These are phyloP conservation scores for Fonsecaea multimorphosa DNA, from an alignment of 2,329 filamentous ascomycete genomes.

Conservation along the genomic window DNA sequence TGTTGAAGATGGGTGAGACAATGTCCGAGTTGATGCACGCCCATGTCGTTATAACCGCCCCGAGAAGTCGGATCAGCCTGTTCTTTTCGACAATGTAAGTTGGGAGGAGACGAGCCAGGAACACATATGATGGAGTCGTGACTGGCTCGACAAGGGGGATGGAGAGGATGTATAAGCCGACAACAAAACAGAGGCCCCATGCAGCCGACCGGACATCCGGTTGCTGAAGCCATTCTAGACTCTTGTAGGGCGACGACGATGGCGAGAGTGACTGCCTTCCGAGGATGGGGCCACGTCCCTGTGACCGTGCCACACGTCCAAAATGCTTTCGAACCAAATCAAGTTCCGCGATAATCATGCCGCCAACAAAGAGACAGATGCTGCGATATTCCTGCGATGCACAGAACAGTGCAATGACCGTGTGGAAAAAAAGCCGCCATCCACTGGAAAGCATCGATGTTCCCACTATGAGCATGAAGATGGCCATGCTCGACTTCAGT, in stretches of 20 bases:
- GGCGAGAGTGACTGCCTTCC: background rate
- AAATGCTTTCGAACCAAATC: conserved; percentile 12
- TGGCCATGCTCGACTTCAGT: conserved; percentile 49
- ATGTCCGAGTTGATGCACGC: conserved; percentile 13
- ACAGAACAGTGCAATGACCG: conserved; percentile 14
- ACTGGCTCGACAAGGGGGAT: conserved; percentile 16
- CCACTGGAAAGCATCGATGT: conserved; percentile 14
- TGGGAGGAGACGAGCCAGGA: conserved; percentile 12
- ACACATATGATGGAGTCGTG: conserved; percentile 3
- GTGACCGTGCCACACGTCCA: background rate
- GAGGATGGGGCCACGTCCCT: background rate
- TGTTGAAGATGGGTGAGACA: conserved; percentile 22
- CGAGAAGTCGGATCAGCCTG: conserved; percentile 19
- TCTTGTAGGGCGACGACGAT: background rate
- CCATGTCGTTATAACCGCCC: conserved; percentile 29
- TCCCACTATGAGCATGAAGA: conserved; percentile 23
- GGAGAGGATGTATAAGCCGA: conserved; percentile 28
- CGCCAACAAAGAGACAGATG: conserved; percentile 24
- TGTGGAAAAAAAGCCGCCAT: conserved; percentile 17
- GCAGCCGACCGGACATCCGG: background rate
- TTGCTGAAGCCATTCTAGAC: background rate
- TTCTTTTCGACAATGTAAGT: conserved; percentile 22
- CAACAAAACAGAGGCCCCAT: conserved; percentile 17
- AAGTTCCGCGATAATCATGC: conserved; percentile 29
- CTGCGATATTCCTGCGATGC: conserved; percentile 7